Evolutionary conservation across 2,329 filamentous ascomycete species (phyloP).

Genomic region (Trichoderma brevicompactum): DNA sequence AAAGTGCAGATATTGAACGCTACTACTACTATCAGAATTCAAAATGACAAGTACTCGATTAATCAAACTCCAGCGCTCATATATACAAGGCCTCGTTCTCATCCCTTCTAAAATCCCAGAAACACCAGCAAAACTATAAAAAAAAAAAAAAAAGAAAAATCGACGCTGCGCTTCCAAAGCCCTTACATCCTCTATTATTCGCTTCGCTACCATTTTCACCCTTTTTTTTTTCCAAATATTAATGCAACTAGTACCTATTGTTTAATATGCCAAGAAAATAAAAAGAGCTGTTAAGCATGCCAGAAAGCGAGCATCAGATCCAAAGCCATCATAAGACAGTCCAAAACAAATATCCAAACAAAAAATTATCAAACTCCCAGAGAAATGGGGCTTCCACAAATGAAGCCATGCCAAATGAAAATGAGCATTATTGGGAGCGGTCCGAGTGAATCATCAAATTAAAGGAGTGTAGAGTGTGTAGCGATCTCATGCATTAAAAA

Average conservation of each 20-base stretch:
- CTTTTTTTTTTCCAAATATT: not conserved
- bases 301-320: not conserved
- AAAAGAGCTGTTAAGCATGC: not conserved
- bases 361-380: not conserved
- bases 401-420: not conserved
- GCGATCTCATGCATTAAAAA: not conserved
- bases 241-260: not conserved
- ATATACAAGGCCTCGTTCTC: not conserved
- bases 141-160: not conserved
- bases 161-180: not conserved
- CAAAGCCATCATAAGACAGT: constrained; percentile 2
- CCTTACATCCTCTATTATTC: not conserved
- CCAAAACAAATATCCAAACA: not conserved
- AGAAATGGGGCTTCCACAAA: not conserved
- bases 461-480: constrained; percentile 8
- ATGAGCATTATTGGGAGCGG: not conserved
- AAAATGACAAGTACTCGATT: not conserved
- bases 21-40: not conserved
- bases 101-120: not conserved
- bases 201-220: not conserved
- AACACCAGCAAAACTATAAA: not conserved
- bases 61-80: not conserved
- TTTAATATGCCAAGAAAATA: not conserved
- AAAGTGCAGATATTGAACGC: not conserved
- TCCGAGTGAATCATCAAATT: constrained; percentile 23